These are phyloP conservation scores for Spinacia oleracea DNA, from an alignment of 179 eudicot species.

Conservation along the genomic window DNA sequence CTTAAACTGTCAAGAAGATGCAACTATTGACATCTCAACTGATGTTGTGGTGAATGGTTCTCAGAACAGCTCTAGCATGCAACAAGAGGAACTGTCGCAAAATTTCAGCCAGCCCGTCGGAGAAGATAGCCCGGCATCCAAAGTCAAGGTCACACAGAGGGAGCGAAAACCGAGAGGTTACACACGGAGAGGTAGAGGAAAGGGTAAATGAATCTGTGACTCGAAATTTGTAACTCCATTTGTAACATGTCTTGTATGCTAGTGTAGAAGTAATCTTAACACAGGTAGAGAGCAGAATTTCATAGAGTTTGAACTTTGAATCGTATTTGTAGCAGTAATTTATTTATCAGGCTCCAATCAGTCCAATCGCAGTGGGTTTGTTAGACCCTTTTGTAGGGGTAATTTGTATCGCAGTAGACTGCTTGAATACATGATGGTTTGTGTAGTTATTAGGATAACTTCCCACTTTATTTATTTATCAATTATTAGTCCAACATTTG, in stretches of 20 bases:
- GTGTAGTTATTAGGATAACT: slow-evolving; percentile 14
- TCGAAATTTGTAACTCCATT: slow-evolving; percentile 7
- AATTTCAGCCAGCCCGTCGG: slow-evolving; percentile 21
- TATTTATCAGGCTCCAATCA: slow-evolving; percentile 14
- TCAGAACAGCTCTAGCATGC: slow-evolving; percentile 42
- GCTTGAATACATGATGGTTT: slow-evolving; percentile 17
- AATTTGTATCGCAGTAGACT: slow-evolving; percentile 16
- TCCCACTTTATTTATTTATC: background rate
- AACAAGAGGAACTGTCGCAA: slow-evolving; percentile 34
- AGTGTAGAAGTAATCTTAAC: slow-evolving; percentile 34
- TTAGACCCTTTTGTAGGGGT: slow-evolving; percentile 19
- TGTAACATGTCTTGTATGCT: slow-evolving; percentile 34
- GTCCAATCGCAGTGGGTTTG: slow-evolving; percentile 19
- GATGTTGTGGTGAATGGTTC: slow-evolving; percentile 33
- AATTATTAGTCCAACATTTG: background rate
- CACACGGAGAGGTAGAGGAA: slow-evolving; percentile 31
- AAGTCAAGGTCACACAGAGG: slow-evolving; percentile 20
- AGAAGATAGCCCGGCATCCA: slow-evolving; percentile 19
- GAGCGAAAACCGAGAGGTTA: slow-evolving; percentile 30
- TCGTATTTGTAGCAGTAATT: slow-evolving; percentile 17
- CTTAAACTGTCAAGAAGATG: slow-evolving; percentile 30
- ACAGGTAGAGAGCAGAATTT: slow-evolving; percentile 25
- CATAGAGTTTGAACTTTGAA: slow-evolving; percentile 19
- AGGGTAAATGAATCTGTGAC: slow-evolving; percentile 21
- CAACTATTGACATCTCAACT: slow-evolving; percentile 37